Conservation (phyloP, 441 rosid genomes). For the Corymbia citriodora region DNA sequence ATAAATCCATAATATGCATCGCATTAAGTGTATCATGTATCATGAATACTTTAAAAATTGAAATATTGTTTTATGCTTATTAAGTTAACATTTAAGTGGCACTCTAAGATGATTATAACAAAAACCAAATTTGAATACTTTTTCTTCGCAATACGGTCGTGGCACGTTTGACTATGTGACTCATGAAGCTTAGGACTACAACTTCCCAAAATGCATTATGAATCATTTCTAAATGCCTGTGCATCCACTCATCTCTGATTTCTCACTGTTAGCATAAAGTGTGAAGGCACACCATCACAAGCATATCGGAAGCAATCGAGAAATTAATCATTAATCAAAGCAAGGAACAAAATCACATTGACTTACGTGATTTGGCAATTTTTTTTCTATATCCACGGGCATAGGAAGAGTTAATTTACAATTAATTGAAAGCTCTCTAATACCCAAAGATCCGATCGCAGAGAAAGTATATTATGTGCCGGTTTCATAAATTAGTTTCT, state of each 20-base stretch:
- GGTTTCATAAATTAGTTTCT: background rate
- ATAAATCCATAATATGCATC: background rate
- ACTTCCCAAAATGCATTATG: background rate
- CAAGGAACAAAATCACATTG: background rate
- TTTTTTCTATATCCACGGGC: rapidly evolving
- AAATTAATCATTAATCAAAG: background rate
- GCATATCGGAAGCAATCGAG: background rate
- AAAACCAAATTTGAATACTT: background rate
- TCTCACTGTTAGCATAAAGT: background rate
- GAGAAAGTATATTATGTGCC: background rate
- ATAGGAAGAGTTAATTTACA: background rate
- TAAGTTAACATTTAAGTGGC: background rate
- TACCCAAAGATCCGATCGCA: background rate
- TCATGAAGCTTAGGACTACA: background rate
- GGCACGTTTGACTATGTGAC: background rate
- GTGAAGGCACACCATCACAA: background rate
- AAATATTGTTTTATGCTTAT: too few relatives aligned
- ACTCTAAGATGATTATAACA: background rate
- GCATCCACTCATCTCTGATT: background rate
- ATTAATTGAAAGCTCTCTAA: background rate
- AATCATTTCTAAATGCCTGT: background rate
- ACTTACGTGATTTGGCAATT: background rate
- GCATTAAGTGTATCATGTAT: background rate
- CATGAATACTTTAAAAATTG: background rate
- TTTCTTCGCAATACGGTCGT: background rate